Evolutionary conservation across 768 basidiomycete species (phyloP).

Genomic region (Agrocybe praecox): DNA sequence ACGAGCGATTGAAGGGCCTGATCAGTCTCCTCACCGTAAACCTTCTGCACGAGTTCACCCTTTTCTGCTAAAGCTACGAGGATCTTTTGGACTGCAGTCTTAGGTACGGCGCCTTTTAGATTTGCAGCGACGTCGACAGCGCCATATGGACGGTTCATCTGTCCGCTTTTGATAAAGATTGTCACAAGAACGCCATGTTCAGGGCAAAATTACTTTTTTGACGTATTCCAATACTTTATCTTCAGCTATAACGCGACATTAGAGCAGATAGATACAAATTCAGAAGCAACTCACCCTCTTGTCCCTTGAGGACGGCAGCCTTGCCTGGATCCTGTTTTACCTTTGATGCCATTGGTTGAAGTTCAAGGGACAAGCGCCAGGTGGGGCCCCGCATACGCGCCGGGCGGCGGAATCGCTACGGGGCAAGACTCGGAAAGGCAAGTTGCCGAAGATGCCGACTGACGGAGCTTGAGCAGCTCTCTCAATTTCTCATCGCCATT

Average conservation of each 20-base stretch:
- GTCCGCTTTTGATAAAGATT: constrained; percentile 1
- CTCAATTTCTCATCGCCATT: constrained; percentile 16
- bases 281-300: constrained; percentile 53
- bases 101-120: constrained; percentile 86
- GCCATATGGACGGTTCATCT: constrained; percentile 95
- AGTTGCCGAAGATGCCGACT: constrained; percentile 10
- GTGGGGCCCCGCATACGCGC: not conserved
- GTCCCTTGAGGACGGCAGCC: constrained; percentile 65
- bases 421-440: not conserved
- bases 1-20: not conserved
- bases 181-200: not conserved
- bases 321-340: constrained; percentile 52
- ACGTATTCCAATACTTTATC: constrained; percentile 79
- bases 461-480: constrained; percentile 14
- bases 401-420: not conserved
- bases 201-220: constrained; percentile 50
- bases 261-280: not conserved
- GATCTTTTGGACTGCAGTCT: constrained; percentile 84
- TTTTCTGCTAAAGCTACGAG: constrained; percentile 82
- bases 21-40: constrained; percentile 59
- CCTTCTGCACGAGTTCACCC: constrained; percentile 79
- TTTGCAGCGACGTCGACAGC: constrained; percentile 92
- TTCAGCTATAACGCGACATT: constrained; percentile 51
- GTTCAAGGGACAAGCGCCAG: constrained; percentile 9
- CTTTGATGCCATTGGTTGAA: constrained; percentile 48